These are phyloP conservation scores for Voacanga thouarsii DNA, from an alignment of 257 asterid species.

Conservation along the genomic window DNA sequence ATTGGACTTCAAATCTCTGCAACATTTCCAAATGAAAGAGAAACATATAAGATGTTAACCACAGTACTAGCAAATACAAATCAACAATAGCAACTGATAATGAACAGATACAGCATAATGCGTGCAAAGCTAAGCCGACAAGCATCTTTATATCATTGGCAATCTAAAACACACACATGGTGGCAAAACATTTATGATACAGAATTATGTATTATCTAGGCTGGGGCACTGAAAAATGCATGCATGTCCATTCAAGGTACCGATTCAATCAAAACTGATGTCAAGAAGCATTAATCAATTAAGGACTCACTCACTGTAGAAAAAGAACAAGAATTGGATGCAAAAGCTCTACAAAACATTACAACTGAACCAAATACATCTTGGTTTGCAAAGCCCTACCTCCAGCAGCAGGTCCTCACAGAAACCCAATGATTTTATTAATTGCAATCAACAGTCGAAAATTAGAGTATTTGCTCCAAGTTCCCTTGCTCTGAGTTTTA, in stretches of 20 bases:
- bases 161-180: neutral
- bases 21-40: neutral
- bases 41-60: neutral
- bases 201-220: neutral
- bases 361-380: neutral
- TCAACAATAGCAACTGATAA: neutral
- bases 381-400: neutral
- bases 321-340: neutral
- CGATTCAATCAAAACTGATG: neutral
- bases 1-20: slow-evolving; percentile 28
- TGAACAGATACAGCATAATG: neutral
- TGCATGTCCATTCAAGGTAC: neutral
- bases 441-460: neutral
- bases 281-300: neutral
- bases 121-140: neutral
- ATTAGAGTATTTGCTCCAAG: neutral
- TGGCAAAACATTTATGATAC: neutral
- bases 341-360: neutral
- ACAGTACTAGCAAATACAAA: neutral
- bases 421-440: neutral
- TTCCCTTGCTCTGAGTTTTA: neutral
- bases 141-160: neutral
- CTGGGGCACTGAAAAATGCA: neutral
- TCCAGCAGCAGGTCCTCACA: neutral
- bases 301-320: neutral